A percentile compares a stretch with the other conserved stretches of the same genome.
phyloP scores from a whole-genome alignment of 495 filamentous ascomycete species.

The Trichocladium uniseriatum region DNA sequence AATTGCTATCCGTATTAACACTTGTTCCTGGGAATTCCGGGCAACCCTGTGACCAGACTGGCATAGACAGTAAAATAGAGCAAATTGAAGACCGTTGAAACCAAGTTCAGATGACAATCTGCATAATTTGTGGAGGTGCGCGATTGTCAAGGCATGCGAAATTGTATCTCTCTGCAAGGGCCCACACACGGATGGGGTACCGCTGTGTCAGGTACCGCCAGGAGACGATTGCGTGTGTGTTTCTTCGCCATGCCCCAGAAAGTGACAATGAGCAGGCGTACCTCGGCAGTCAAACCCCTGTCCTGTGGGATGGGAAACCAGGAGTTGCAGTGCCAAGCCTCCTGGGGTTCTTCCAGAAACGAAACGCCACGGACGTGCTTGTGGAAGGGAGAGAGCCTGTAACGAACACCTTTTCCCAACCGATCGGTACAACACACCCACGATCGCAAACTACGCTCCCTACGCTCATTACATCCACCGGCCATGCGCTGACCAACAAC shows the following conservation, averaged over 20 bases:
- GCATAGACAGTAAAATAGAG: too few species aligned
- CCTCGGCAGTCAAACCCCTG: not conserved
- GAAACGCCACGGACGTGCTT: conserved; percentile 19
- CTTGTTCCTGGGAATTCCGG: too few species aligned
- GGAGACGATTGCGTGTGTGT: not conserved
- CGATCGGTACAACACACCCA: conserved; percentile 16
- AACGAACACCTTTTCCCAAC: conserved; percentile 29
- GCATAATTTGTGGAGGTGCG: too few species aligned
- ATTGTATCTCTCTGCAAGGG: not conserved
- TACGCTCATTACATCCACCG: conserved; percentile 4
- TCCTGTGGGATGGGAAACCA: not conserved
- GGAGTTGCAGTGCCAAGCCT: conserved; percentile 12
- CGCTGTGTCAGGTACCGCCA: too few species aligned
- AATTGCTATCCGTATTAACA: too few species aligned
- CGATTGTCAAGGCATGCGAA: too few species aligned
- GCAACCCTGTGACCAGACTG: too few species aligned
- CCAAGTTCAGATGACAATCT: too few species aligned
- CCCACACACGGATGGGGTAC: not conserved
- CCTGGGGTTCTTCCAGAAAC: conserved; percentile 11
- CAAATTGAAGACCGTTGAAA: too few species aligned
- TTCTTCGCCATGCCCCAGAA: not conserved
- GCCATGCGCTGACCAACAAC: conserved; percentile 23
- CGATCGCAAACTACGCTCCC: conserved; percentile 9
- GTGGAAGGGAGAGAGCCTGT: conserved; percentile 13
- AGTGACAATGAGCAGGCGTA: conserved; percentile 4